Base-by-base conservation (phyloP, 1,139 yeast species). In the Blastobotrys indianensis region DNA sequence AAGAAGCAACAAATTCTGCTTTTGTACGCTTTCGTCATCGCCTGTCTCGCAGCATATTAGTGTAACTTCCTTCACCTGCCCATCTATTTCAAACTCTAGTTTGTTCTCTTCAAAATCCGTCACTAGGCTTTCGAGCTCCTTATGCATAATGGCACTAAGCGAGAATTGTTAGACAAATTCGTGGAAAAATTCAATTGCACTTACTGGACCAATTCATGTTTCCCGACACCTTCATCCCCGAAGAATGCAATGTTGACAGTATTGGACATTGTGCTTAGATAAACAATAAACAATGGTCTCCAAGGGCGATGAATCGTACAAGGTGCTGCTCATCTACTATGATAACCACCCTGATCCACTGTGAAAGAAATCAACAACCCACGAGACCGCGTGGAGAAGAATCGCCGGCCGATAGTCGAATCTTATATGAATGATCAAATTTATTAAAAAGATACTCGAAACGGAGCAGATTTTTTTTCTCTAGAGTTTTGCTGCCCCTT, bases 201-300 rank as follows among this genome's bases (percentile, higher is more conserved):
- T 11, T 37, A 37, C 40, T 41, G 45, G 8, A 41, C 36, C 31
- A 41, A 17, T 30, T 41, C 45, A 28, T 41, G 45, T 20, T 41
- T 41, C 4, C 45, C 45, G 5, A 29, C 45, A 10, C 36, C 45
- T 41, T 41, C 40, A 11, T 41, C 45, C 13, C 45, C 45, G 11
- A 41, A 25, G n/a, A 41, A 31, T 9, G 20, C 45, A 23, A 41
- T 41, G 20, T 41, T 41, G 30, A 41, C 10, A 6, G 20, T 41
- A n/a, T 30, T 28, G 8, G 25, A 23, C 41, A n/a, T 37, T 15
- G 4, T 20, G 7, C 25, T 20, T 4, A 20, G 25, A 20, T 20
- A 20, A 20, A 4, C 25, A 4, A 4, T 4, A 20, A 20, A 20
- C n/a, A n/a, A 20, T 20, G 7, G 6, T 20, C 6, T 20, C 25